Base-by-base conservation (phyloP, 371 early-diverging fungal genomes). In the Fennellomyces sp. region DNA sequence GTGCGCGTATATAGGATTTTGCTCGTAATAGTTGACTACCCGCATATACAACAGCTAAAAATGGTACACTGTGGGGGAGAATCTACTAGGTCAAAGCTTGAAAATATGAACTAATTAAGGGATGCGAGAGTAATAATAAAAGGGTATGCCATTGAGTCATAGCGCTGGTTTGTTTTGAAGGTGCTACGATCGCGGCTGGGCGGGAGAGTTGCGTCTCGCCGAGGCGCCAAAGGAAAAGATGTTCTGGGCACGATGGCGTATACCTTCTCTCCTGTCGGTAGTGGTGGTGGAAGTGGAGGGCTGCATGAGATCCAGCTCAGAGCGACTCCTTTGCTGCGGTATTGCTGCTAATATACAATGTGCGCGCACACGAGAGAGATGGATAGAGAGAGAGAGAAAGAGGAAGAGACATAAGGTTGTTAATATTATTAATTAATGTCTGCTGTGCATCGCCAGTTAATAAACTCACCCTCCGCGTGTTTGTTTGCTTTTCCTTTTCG, bases 281-380 rank as follows among this genome's bases (percentile, higher is more conserved):
- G 45, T 15, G 13, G 52, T n/a, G 41, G 60, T 39, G 6, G 52
- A 15, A 27, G 39, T n/a, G 47, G 61, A 52, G 26, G 55, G 27
- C 6, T 66, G 65, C 38, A 60, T 45, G 65, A 77, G 68, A 64
- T 74, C 74, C 58, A 65, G 68, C 60, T 77, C 78, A 50, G 78
- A 71, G 15, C 62, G 68, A 64, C 74, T 69, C 31, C 68, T 65
- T 48, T 66, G 64, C 21, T 56, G 27, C 15, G 38, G 52, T 38
- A 39, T 26, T 52, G 25, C 19, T 50, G 48, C 13, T 45, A 60
- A 50, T 35, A 63, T 3, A n/a, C n/a, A n/a, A n/a, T n/a, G n/a
- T n/a, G n/a, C n/a, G n/a, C n/a, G n/a, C n/a, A n/a, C n/a, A n/a
- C n/a, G n/a, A n/a, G n/a, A n/a, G n/a, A n/a, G n/a, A n/a, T n/a